A percentile compares a stretch with the other conserved stretches of the same genome.
Conservation (phyloP, 2,329 filamentous ascomycete genomes). For the Sclerotinia borealis region DNA sequence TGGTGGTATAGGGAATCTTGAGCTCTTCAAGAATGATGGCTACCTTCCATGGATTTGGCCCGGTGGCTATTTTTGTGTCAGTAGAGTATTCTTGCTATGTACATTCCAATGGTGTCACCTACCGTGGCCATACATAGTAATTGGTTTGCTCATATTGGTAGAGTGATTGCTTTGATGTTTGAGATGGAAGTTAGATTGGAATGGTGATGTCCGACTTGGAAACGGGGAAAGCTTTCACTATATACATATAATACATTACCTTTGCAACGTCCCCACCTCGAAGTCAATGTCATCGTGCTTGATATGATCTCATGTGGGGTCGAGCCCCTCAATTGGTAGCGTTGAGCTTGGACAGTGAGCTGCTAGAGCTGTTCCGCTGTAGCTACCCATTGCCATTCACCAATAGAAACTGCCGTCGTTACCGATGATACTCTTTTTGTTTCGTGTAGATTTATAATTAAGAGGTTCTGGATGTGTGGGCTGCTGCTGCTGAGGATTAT, state of each 20-base stretch:
- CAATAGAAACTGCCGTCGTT: too few relatives aligned
- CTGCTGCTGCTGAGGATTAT: neutral
- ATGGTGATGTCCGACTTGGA: too few relatives aligned
- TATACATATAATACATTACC: neutral
- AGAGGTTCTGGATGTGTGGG: neutral
- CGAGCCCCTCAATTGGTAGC: neutral
- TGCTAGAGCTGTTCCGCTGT: too few relatives aligned
- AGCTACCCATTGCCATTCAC: neutral
- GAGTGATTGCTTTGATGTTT: neutral
- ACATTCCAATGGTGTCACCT: neutral
- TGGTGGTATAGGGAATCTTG: constrained; percentile 34
- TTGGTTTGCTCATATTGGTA: neutral
- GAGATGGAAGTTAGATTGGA: neutral
- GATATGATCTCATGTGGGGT: neutral
- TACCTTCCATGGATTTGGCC: constrained; percentile 24
- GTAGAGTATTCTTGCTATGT: neutral
- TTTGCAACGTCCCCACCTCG: neutral
- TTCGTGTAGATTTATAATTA: neutral
- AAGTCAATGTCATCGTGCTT: neutral
- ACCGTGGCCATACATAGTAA: neutral
- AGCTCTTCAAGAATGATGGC: constrained; percentile 41
- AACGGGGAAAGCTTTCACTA: neutral
- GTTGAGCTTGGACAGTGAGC: neutral
- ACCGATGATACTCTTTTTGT: too few relatives aligned
- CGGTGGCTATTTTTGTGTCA: neutral